These are phyloP conservation scores for Pseudocercospora eumusae DNA, from an alignment of 2,329 filamentous ascomycete species.

Conservation along the genomic window DNA sequence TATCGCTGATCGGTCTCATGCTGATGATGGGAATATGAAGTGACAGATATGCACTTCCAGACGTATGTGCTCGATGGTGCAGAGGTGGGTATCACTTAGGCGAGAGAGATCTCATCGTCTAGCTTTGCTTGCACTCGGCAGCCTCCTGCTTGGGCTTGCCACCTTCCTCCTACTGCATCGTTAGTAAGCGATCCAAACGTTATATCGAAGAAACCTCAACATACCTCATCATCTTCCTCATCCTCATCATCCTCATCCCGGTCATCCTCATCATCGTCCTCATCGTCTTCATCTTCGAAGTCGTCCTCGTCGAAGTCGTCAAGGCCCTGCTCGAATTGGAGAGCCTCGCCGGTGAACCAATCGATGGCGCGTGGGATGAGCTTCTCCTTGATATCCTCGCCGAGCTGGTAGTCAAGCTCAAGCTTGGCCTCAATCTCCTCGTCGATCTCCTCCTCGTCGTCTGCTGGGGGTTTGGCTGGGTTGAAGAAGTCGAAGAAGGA, in stretches of 20 bases:
- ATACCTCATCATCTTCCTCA: constrained; percentile 55
- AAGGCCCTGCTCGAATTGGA: constrained; percentile 92
- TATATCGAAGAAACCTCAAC: constrained; percentile 15
- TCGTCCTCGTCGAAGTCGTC: constrained; percentile 81
- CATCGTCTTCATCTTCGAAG: constrained; percentile 87
- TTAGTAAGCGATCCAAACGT: constrained; percentile 8
- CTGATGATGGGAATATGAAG: constrained; percentile 6
- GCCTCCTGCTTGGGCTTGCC: constrained; percentile 91
- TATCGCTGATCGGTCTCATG: constrained; percentile 19
- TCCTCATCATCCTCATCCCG: constrained; percentile 77
- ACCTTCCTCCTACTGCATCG: constrained; percentile 65
- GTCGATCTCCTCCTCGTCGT: constrained; percentile 74
- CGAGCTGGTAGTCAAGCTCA: constrained; percentile 97
- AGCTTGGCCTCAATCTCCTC: constrained; percentile 96
- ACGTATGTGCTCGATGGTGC: constrained; percentile 9
- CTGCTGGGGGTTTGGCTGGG: constrained; percentile 82
- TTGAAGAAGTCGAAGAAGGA: constrained; percentile 99
- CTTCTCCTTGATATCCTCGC: constrained; percentile 99
- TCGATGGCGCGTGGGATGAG: constrained; percentile 97
- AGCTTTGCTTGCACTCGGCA: constrained; percentile 95
- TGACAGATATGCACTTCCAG: constrained; percentile 13
- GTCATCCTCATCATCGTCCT: constrained; percentile 83
- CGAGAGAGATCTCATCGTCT: constrained; percentile 20
- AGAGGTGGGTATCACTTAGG: not conserved
- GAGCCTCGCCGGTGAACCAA: constrained; percentile 98